phyloP scores from a whole-genome alignment of 371 early-diverging fungal species.

The Nematocida major region DNA sequence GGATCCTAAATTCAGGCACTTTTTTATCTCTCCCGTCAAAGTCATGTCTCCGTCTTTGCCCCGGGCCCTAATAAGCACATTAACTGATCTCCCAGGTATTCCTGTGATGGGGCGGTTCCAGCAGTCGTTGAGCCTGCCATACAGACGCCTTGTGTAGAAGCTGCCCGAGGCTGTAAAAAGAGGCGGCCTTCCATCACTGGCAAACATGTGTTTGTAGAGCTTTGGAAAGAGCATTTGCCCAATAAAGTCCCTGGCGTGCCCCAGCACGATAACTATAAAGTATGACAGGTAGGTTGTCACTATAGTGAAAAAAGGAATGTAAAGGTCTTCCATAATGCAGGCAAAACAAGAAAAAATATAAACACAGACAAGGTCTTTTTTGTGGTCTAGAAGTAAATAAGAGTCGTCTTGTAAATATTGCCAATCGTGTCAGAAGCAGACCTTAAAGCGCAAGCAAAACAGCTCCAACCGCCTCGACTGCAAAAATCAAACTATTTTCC shows the following conservation, averaged over 20 bases:
- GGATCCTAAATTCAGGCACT: constrained; percentile 85
- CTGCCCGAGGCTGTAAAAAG: constrained; percentile 84
- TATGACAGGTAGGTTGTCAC: constrained; percentile 87
- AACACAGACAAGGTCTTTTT: not conserved
- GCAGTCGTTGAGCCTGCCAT: constrained; percentile 84
- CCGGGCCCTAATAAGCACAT: constrained; percentile 73
- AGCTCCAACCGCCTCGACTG: no score
- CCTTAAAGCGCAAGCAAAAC: no score
- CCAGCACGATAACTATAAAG: constrained; percentile 81
- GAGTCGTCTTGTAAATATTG: no score
- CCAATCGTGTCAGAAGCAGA: no score
- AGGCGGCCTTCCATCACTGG: constrained; percentile 73
- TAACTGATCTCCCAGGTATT: constrained; percentile 82
- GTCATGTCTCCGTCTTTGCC: constrained; percentile 77
- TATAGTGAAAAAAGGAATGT: constrained; percentile 65
- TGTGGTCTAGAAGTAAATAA: not conserved
- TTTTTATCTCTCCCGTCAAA: constrained; percentile 73
- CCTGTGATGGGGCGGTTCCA: constrained; percentile 90
- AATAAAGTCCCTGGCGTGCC: constrained; percentile 66
- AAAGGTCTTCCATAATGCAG: not conserved
- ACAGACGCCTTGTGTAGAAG: constrained; percentile 86
- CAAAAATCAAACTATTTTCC: no score
- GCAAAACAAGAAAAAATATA: constrained; percentile 2
- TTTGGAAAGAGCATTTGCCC: constrained; percentile 72
- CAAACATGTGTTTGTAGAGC: constrained; percentile 69